phyloP scores from a whole-genome alignment of 176 grass and related monocot species.

The Aechmea fasciata region DNA sequence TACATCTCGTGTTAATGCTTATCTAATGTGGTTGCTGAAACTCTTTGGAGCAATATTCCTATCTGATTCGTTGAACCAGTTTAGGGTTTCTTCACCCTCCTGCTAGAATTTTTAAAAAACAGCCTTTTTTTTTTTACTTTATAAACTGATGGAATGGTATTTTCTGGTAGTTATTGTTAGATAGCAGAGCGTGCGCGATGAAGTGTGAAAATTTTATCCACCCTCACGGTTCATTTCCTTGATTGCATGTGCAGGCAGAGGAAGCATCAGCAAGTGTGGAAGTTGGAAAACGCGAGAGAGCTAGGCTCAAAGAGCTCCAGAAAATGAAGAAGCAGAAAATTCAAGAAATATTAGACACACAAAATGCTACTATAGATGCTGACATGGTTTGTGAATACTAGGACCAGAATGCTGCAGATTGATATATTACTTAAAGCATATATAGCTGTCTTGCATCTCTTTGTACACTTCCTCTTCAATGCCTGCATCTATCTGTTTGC shows the following conservation, averaged over 20 bases:
- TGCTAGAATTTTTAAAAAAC: no score
- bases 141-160: no score
- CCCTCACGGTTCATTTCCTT: background rate
- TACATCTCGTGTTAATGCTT: no score
- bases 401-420: background rate
- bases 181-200: background rate
- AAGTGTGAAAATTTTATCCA: background rate
- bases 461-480: background rate
- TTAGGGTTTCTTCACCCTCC: no score
- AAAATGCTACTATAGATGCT: conserved; percentile 52
- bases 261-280: conserved; percentile 24
- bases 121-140: no score
- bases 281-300: conserved; percentile 45
- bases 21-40: no score
- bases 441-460: background rate
- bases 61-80: no score
- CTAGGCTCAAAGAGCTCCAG: conserved; percentile 55
- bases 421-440: background rate
- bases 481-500: background rate
- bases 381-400: conserved; percentile 39
- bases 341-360: conserved; percentile 49
- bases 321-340: conserved; percentile 61
- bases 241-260: conserved; percentile 29
- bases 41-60: no score
- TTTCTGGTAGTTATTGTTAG: background rate